Evolutionary conservation across 768 basidiomycete genomes (phyloP).

Genomic region (Tephrocybe sp.): DNA sequence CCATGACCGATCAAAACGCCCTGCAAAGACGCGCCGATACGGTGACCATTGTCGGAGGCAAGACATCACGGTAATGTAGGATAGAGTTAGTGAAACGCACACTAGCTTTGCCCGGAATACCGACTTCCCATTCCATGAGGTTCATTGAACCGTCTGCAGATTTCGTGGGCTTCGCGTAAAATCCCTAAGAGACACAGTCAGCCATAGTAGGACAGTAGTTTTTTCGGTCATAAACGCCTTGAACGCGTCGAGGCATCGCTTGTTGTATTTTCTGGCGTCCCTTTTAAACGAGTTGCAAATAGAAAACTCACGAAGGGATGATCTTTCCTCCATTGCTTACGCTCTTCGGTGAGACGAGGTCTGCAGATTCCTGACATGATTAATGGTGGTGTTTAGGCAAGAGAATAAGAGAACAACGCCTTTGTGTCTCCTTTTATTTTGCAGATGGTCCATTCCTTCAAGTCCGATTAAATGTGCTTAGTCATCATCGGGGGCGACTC

Average conservation of each 20-base stretch:
- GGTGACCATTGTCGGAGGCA: conserved; percentile 4
- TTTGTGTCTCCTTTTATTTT: conserved; percentile 5
- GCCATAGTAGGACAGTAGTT: conserved; percentile 4
- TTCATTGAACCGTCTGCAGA: conserved; percentile 91
- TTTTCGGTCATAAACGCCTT: conserved; percentile 2
- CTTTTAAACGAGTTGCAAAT: background rate
- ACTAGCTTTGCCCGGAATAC: conserved; percentile 88
- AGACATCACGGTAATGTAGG: background rate
- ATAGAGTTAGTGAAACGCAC: conserved; percentile 47
- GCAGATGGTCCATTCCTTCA: conserved; percentile 1
- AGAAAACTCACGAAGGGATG: conserved; percentile 84
- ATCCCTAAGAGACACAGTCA: conserved; percentile 60
- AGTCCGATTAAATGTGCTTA: conserved; percentile 10
- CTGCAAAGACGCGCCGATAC: conserved; percentile 10
- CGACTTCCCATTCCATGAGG: conserved; percentile 97
- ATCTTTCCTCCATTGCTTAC: conserved; percentile 98
- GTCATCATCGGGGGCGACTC: conserved; percentile 7
- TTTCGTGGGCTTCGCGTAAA: conserved; percentile 94
- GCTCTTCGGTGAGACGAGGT: conserved; percentile 90
- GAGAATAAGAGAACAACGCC: background rate
- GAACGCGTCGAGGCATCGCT: conserved; percentile 6
- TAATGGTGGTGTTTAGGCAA: conserved; percentile 1
- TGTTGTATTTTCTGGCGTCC: background rate
- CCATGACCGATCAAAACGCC: conserved; percentile 2
- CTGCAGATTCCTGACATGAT: conserved; percentile 92